These are phyloP conservation scores for Gomphus bonarii DNA, from an alignment of 1,284 basidiomycete species.

Conservation along the genomic window DNA sequence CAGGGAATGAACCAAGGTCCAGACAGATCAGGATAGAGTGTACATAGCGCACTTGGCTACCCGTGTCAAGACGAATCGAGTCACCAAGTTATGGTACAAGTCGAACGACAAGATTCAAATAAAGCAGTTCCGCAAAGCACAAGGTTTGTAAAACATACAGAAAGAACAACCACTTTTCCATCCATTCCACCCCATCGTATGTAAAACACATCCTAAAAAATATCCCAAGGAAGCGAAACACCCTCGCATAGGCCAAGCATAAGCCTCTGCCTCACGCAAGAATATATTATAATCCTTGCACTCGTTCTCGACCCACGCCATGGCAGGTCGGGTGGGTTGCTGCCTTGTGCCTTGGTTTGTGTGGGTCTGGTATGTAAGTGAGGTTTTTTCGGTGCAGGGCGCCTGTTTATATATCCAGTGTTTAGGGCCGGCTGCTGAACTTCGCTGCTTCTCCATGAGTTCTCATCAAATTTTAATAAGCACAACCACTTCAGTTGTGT, in stretches of 20 bases:
- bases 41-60: no score
- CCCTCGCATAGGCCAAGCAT: neutral
- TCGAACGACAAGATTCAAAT: no score
- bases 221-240: constrained; percentile 8
- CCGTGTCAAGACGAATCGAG: no score
- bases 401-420: neutral
- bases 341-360: constrained; percentile 5
- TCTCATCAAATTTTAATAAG: no score
- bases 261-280: neutral
- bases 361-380: constrained; percentile 1
- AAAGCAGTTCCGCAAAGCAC: no score
- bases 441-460: no score
- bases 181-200: no score
- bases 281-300: constrained; percentile 5
- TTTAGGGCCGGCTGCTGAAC: neutral
- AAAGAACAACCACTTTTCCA: no score
- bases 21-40: no score
- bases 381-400: neutral
- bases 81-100: no score
- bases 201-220: neutral
- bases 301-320: constrained; percentile 4
- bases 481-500: neutral
- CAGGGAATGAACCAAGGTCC: no score
- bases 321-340: constrained; percentile 1
- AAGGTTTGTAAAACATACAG: no score